Evolutionary conservation across 2,329 filamentous ascomycete species (phyloP).

Genomic region (Diaporthe sp.): DNA sequence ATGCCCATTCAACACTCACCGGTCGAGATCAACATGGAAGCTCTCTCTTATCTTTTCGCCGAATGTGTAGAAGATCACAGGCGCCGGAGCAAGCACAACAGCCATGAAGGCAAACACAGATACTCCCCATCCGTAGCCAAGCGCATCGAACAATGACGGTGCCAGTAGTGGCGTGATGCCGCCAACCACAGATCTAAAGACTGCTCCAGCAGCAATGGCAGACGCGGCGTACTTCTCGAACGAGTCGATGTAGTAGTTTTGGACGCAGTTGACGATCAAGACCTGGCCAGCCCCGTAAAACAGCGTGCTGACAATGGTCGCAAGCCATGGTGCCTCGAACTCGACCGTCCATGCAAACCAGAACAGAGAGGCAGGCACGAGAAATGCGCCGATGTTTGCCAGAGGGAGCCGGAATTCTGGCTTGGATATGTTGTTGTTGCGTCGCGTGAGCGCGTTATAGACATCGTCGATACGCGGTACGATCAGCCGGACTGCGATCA

Average conservation of each 20-base stretch:
- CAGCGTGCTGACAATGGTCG: slow-evolving; percentile 61
- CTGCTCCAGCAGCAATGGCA: slow-evolving; percentile 55
- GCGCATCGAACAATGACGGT: slow-evolving; percentile 25
- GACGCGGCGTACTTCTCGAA: slow-evolving; percentile 47
- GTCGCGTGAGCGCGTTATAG: slow-evolving; percentile 26
- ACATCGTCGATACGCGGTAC: slow-evolving; percentile 36
- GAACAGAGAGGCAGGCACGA: slow-evolving; percentile 57
- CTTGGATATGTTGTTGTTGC: slow-evolving; percentile 31
- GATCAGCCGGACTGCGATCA: slow-evolving; percentile 32
- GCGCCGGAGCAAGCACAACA: slow-evolving; percentile 32
- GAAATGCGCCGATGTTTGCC: slow-evolving; percentile 31
- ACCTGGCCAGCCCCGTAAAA: slow-evolving; percentile 65
- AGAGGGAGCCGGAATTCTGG: slow-evolving; percentile 33
- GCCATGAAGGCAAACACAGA: slow-evolving; percentile 31
- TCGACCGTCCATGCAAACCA: slow-evolving; percentile 47
- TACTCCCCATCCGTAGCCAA: slow-evolving; percentile 35
- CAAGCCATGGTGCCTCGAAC: slow-evolving; percentile 46
- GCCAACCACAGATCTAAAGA: slow-evolving; percentile 41
- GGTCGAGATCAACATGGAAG: slow-evolving; percentile 2
- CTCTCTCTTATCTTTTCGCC: slow-evolving; percentile 19
- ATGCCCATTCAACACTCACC: not conserved
- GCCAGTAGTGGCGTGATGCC: slow-evolving; percentile 32
- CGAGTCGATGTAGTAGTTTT: slow-evolving; percentile 67
- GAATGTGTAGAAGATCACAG: slow-evolving; percentile 27
- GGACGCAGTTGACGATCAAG: slow-evolving; percentile 63